phyloP scores from a whole-genome alignment of 805 yeast species.

The Phaffomyces opuntiae region DNA sequence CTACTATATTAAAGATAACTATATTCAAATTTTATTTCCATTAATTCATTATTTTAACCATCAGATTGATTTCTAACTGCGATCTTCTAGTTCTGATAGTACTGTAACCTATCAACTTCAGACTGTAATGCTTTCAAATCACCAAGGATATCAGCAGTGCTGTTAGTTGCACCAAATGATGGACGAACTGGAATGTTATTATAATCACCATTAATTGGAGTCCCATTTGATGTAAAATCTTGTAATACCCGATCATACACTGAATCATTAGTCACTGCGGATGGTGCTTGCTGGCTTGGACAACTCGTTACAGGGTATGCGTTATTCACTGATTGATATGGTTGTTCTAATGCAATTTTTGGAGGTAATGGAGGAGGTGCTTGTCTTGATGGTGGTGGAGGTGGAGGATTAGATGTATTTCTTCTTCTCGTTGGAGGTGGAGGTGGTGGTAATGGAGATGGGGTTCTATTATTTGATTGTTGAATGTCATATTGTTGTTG shows the following conservation, averaged over 20 bases:
- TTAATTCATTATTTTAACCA: background rate
- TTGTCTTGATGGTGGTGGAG: slow-evolving; percentile 12
- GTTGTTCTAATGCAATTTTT: slow-evolving; percentile 8
- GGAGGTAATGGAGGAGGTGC: slow-evolving; percentile 21
- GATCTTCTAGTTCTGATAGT: background rate
- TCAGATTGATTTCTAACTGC: background rate
- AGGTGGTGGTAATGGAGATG: slow-evolving; percentile 27
- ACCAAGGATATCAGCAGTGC: slow-evolving; percentile 45
- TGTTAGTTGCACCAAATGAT: slow-evolving; percentile 3
- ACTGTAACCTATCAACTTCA: slow-evolving; percentile 53
- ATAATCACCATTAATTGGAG: background rate
- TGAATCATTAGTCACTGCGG: background rate
- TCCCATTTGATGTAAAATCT: slow-evolving; percentile 8
- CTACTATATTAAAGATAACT: background rate
- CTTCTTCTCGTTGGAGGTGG: slow-evolving; percentile 35
- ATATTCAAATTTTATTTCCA: background rate
- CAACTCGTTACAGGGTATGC: background rate
- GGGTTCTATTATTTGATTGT: slow-evolving; percentile 5
- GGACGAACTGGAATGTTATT: background rate
- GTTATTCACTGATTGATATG: background rate
- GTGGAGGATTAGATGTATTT: slow-evolving; percentile 19
- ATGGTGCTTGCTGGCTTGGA: slow-evolving; percentile 1
- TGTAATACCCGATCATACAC: slow-evolving; percentile 11
- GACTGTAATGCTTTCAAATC: slow-evolving; percentile 61
- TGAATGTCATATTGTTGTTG: slow-evolving; percentile 9